These are phyloP conservation scores for Trypethelium eluteriae DNA, from an alignment of 495 filamentous ascomycete species.

Conservation along the genomic window DNA sequence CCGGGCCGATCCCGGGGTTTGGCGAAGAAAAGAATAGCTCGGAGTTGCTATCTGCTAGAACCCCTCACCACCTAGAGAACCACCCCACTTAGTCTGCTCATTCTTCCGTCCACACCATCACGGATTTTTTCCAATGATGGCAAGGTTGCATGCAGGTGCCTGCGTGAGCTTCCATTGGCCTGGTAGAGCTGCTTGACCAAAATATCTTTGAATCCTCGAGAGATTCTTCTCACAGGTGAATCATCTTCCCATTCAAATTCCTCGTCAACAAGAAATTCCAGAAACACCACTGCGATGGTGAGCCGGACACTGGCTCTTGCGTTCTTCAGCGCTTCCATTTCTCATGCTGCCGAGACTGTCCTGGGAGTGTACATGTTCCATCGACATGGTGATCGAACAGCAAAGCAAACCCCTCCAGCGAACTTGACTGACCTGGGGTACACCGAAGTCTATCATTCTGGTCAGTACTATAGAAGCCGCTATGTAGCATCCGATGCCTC, in stretches of 20 bases:
- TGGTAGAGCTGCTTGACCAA: background rate
- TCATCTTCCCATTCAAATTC: background rate
- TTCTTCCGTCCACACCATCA: background rate
- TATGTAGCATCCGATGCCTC: constrained; percentile 49
- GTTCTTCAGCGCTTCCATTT: constrained; percentile 24
- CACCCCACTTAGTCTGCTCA: background rate
- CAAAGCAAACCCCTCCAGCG: constrained; percentile 47
- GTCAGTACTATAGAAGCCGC: constrained; percentile 54
- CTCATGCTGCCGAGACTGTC: constrained; percentile 50
- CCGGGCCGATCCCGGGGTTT: background rate
- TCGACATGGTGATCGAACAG: constrained; percentile 57
- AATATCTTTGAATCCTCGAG: background rate
- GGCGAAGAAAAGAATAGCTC: background rate
- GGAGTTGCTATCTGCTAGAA: background rate
- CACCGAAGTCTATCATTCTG: constrained; percentile 51
- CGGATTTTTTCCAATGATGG: background rate
- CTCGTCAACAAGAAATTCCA: too few relatives aligned
- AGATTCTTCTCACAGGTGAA: background rate
- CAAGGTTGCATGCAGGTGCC: background rate
- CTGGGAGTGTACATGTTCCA: constrained; percentile 57
- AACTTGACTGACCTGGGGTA: constrained; percentile 55
- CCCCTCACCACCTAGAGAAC: background rate
- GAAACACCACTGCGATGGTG: background rate
- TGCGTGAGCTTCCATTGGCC: background rate
- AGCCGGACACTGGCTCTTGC: constrained; percentile 12